Evolutionary conservation across 495 filamentous ascomycete genomes (phyloP).

Genomic region (Rostrohypoxylon terebratum): DNA sequence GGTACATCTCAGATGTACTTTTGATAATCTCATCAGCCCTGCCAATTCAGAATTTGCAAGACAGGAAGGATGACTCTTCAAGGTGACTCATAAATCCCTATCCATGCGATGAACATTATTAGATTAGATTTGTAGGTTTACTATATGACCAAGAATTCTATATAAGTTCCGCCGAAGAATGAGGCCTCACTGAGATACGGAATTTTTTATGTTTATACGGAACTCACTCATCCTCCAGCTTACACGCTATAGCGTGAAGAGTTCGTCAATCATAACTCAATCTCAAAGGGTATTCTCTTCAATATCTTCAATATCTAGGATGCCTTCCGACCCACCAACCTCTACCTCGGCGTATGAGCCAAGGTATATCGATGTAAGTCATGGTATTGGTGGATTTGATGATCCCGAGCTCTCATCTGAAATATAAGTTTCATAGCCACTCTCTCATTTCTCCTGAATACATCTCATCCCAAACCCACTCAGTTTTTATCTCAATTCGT

Average conservation of each 20-base stretch:
- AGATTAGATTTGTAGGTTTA: neutral
- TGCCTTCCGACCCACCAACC: conserved; percentile 35
- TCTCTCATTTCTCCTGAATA: neutral
- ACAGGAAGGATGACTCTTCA: neutral
- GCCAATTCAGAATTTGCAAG: neutral
- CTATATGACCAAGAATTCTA: neutral
- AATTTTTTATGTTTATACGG: conserved; percentile 36
- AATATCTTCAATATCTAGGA: conserved; percentile 28
- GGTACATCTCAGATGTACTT: conserved; percentile 29
- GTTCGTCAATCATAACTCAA: conserved; percentile 7
- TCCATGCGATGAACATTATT: neutral
- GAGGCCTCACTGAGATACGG: conserved; percentile 19
- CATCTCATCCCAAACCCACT: neutral
- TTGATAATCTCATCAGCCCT: conserved; percentile 11
- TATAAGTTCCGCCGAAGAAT: conserved; percentile 4
- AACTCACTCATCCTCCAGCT: conserved; percentile 15
- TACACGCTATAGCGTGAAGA: conserved; percentile 16
- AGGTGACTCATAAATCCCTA: conserved; percentile 24
- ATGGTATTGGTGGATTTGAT: neutral
- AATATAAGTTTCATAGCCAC: neutral
- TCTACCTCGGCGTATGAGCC: conserved; percentile 51
- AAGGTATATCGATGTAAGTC: conserved; percentile 71
- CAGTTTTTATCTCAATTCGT: neutral
- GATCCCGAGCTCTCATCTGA: neutral
- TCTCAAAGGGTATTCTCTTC: conserved; percentile 21